phyloP scores from a whole-genome alignment of 176 grass and related monocot species.

The Zoysia pacifica region DNA sequence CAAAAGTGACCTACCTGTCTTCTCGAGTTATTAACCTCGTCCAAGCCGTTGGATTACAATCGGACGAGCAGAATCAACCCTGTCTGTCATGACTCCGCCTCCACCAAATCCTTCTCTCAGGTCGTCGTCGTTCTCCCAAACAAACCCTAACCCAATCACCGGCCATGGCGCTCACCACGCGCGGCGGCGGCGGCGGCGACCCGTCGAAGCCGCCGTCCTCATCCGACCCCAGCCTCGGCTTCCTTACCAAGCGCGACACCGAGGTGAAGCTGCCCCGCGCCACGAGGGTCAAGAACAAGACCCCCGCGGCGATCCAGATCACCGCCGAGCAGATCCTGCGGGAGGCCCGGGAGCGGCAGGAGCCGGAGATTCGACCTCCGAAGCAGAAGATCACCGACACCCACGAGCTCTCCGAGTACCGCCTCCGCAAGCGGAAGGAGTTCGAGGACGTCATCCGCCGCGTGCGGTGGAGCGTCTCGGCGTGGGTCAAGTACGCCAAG shows the following conservation, averaged over 20 bases:
- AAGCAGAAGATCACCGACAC: slow-evolving; percentile 62
- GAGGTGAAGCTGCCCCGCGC: slow-evolving; percentile 70
- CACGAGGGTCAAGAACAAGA: slow-evolving; percentile 77
- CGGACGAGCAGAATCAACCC: too few relatives aligned
- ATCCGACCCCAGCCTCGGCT: slow-evolving; percentile 37
- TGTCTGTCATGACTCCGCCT: too few relatives aligned
- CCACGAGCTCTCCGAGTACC: slow-evolving; percentile 70
- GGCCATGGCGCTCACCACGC: slow-evolving; percentile 48
- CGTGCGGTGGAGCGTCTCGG: slow-evolving; percentile 50
- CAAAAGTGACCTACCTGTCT: too few relatives aligned
- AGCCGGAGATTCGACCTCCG: slow-evolving; percentile 73
- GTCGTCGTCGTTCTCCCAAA: not conserved
- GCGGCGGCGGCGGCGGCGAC: slow-evolving; percentile 11
- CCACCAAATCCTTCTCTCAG: too few relatives aligned
- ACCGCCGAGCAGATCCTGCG: slow-evolving; percentile 86
- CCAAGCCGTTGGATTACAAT: too few relatives aligned
- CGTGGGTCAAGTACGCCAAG: slow-evolving; percentile 74
- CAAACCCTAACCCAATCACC: slow-evolving; percentile 29
- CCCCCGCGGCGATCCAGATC: slow-evolving; percentile 65
- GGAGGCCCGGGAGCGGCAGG: slow-evolving; percentile 69
- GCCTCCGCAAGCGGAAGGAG: slow-evolving; percentile 68
- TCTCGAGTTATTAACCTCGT: too few relatives aligned
- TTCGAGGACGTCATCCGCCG: slow-evolving; percentile 72
- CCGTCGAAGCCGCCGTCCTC: slow-evolving; percentile 1
- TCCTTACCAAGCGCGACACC: slow-evolving; percentile 34